Evolutionary conservation across 139 green algal genomes (phyloP), one percentile per base, ranked within the genome.

Genomic region (Ettlia oleoabundans): DNA sequence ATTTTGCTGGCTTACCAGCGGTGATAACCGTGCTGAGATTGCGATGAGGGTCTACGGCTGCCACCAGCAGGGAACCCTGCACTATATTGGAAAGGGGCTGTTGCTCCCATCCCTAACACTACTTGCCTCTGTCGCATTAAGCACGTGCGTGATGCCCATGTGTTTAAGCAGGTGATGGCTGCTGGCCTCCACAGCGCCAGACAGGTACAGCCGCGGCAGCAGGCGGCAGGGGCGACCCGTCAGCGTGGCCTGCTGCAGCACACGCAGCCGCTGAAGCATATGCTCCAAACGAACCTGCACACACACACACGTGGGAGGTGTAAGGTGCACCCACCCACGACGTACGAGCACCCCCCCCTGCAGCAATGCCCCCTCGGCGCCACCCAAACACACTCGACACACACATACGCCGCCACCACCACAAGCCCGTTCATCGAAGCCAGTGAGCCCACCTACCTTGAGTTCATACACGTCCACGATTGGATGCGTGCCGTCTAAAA

Each of bases 381-480:
- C 47, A 58, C 47, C 47, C 47, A 51, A 26, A 43, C 65, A 72
- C 13, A 30, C 47, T 24, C 47, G 37, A 13, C 30, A 47, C 52
- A 67, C 24, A 53, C 72, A 33, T 42, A 24, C 26, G 28, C 4
- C 18, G 22, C 55, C 55, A 15, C 21, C 18, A 15, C 55, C 55
- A 9, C 55, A 15, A 65, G 5, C 55, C 64, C n/a, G n/a, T n/a
- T n/a, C n/a, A n/a, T n/a, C n/a, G n/a, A n/a, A n/a, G n/a, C n/a
- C n/a, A n/a, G n/a, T n/a, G n/a, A n/a, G n/a, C n/a, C n/a, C n/a
- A 30, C 38, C 26, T 41, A 92, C 89, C 89, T 96, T 95, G 70
- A 97, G 90, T 84, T 98, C 94, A 61, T 98, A 97, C 5, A 88
- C 82, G 82, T 98, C 94, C 47, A 97, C 94, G 5, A 97, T 90